Conservation (phyloP, 1,284 basidiomycete genomes). For the Pseudomicrostroma phylloplanum region DNA sequence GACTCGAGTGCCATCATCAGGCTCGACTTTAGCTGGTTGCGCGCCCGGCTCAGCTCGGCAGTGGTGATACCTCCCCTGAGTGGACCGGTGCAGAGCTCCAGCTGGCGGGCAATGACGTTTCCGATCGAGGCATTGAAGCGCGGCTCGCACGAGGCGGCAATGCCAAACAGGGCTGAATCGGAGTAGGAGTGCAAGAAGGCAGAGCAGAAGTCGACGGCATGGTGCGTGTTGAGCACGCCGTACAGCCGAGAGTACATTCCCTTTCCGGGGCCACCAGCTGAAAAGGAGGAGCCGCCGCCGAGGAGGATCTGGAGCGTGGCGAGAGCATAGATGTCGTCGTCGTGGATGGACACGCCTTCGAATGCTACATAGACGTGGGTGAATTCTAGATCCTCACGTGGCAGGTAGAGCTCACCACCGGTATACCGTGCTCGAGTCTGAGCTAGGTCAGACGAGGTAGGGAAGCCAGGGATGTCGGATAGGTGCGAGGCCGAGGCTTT, state of each 20-base stretch:
- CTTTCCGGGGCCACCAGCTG: conserved; percentile 92
- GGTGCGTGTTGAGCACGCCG: conserved; percentile 89
- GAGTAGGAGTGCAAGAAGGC: conserved; percentile 97
- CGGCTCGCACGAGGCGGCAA: conserved; percentile 83
- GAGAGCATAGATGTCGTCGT: conserved; percentile 87
- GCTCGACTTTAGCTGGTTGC: conserved; percentile 90
- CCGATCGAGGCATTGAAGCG: conserved; percentile 63
- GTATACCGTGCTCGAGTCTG: conserved; percentile 66
- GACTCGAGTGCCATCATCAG: conserved; percentile 95
- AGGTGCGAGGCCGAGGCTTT: conserved; percentile 1
- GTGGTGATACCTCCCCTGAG: conserved; percentile 55
- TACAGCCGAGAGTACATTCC: conserved; percentile 98
- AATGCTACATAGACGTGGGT: conserved; percentile 89
- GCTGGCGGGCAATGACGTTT: conserved; percentile 77
- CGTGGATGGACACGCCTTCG: conserved; percentile 85
- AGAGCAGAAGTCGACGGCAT: conserved; percentile 91
- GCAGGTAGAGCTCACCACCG: conserved; percentile 70
- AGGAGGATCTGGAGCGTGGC: conserved; percentile 92
- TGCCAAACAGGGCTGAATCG: conserved; percentile 87
- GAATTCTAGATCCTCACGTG: conserved; percentile 64
- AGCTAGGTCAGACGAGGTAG: conserved; percentile 42
- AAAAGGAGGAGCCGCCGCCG: conserved; percentile 91
- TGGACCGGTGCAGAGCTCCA: conserved; percentile 52
- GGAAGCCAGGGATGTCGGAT: not conserved
- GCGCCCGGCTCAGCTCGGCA: conserved; percentile 73